These are phyloP conservation scores for Alternaria brassicae DNA, from an alignment of 2,329 filamentous ascomycete genomes.

Conservation along the genomic window DNA sequence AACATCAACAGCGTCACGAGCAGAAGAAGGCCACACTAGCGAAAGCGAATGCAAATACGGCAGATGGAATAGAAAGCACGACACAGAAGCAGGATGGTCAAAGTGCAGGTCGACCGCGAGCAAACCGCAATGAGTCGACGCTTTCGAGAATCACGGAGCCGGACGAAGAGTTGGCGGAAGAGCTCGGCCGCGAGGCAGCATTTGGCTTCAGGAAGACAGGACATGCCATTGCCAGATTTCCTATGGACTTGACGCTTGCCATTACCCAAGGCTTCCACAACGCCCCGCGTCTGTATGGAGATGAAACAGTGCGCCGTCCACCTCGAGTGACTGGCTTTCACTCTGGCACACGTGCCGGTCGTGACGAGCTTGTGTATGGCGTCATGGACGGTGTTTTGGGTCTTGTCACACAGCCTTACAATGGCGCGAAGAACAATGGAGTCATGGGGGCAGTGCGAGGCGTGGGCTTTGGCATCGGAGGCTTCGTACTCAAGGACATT, in stretches of 20 bases:
- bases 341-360: slow-evolving; percentile 67
- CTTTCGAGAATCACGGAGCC: slow-evolving; percentile 45
- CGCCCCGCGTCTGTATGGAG: slow-evolving; percentile 72
- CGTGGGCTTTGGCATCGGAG: slow-evolving; percentile 68
- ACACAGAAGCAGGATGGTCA: slow-evolving; percentile 8
- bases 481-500: slow-evolving; percentile 70
- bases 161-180: slow-evolving; percentile 41
- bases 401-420: slow-evolving; percentile 65
- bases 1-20: slow-evolving; percentile 39
- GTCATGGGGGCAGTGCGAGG: slow-evolving; percentile 61
- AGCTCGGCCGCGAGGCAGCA: slow-evolving; percentile 58
- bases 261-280: slow-evolving; percentile 75
- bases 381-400: slow-evolving; percentile 72
- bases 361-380: slow-evolving; percentile 68
- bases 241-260: slow-evolving; percentile 67
- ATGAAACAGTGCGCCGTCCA: slow-evolving; percentile 70
- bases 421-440: slow-evolving; percentile 64
- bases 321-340: slow-evolving; percentile 69
- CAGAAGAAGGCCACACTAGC: slow-evolving; percentile 32
- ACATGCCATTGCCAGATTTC: slow-evolving; percentile 62
- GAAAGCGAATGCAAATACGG: slow-evolving; percentile 23
- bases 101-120: slow-evolving; percentile 23
- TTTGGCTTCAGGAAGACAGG: slow-evolving; percentile 61
- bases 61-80: slow-evolving; percentile 14
- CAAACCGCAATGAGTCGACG: slow-evolving; percentile 31